A percentile compares a stretch with the other conserved stretches of the same genome.
Evolutionary conservation across 768 basidiomycete species (phyloP).

Genomic region (Lepiota subincarnata): DNA sequence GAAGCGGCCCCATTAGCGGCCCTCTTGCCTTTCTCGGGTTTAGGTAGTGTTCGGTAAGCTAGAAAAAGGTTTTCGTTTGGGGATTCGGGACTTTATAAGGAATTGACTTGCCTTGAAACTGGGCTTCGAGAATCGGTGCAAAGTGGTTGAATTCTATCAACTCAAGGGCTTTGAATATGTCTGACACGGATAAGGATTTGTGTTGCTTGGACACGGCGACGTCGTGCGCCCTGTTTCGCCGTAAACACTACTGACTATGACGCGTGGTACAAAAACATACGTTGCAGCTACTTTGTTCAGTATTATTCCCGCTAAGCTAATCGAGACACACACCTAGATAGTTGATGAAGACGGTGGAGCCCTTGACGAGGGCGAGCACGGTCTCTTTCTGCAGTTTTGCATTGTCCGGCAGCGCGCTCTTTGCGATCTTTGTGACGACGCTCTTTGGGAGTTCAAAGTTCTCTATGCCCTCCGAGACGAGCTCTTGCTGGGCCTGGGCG

Average conservation of each 20-base stretch:
- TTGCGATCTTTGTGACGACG: slow-evolving; percentile 80
- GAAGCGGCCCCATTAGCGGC: slow-evolving; percentile 20
- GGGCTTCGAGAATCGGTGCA: slow-evolving; percentile 54
- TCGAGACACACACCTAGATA: slow-evolving; percentile 67
- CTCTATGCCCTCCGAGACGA: slow-evolving; percentile 81
- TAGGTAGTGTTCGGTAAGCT: slow-evolving; percentile 66
- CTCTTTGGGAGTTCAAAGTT: slow-evolving; percentile 86
- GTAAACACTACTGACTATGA: slow-evolving; percentile 7
- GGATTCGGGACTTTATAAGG: neutral
- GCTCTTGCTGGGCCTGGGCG: slow-evolving; percentile 76
- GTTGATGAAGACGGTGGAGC: slow-evolving; percentile 93
- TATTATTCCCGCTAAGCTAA: too few species aligned
- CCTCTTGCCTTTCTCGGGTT: slow-evolving; percentile 55
- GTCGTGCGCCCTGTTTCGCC: slow-evolving; percentile 70
- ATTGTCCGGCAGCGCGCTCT: slow-evolving; percentile 80
- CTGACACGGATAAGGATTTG: slow-evolving; percentile 85
- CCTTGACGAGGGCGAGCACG: slow-evolving; percentile 77
- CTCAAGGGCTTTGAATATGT: slow-evolving; percentile 85
- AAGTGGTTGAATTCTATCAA: slow-evolving; percentile 73
- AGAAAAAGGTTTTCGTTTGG: neutral
- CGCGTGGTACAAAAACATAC: slow-evolving; percentile 26
- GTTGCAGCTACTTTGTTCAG: slow-evolving; percentile 40
- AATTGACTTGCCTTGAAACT: slow-evolving; percentile 56
- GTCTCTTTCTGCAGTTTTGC: slow-evolving; percentile 90
- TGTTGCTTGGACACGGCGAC: slow-evolving; percentile 80